A percentile compares a stretch with the other conserved stretches of the same genome.
phyloP scores from a whole-genome alignment of 2,329 filamentous ascomycete species.

The Pseudogymnoascus sp. region DNA sequence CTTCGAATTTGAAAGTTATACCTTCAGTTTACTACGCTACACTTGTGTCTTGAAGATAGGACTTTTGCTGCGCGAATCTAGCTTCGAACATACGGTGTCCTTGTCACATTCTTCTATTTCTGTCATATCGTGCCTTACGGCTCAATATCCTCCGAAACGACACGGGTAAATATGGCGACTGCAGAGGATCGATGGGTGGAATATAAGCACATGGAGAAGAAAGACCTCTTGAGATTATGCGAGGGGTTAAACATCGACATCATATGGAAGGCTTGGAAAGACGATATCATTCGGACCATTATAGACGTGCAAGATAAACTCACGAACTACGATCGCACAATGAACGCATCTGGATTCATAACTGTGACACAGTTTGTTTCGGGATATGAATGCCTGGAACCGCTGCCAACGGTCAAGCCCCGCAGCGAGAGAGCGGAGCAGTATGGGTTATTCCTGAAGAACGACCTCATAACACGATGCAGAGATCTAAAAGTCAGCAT shows the following conservation, averaged over 20 bases:
- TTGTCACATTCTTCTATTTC: background rate
- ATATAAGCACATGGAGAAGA: background rate
- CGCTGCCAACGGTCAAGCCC: background rate
- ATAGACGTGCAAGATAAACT: background rate
- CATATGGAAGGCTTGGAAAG: background rate
- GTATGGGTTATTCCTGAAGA: background rate
- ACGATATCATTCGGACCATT: background rate
- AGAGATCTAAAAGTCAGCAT: background rate
- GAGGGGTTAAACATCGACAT: background rate
- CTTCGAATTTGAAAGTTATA: background rate
- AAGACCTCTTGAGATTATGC: background rate
- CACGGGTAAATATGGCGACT: background rate
- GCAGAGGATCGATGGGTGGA: background rate
- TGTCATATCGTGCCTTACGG: background rate
- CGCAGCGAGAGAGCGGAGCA: background rate
- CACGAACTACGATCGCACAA: background rate
- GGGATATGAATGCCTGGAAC: background rate
- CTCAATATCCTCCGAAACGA: background rate
- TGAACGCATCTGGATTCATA: background rate
- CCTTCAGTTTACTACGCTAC: background rate
- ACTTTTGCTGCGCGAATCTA: background rate
- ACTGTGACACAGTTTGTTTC: background rate
- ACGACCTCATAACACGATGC: background rate
- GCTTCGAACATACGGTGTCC: background rate
- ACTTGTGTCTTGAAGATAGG: background rate